Conservation (phyloP, 176 grass and related monocot species). For the Avena sativa region DNA sequence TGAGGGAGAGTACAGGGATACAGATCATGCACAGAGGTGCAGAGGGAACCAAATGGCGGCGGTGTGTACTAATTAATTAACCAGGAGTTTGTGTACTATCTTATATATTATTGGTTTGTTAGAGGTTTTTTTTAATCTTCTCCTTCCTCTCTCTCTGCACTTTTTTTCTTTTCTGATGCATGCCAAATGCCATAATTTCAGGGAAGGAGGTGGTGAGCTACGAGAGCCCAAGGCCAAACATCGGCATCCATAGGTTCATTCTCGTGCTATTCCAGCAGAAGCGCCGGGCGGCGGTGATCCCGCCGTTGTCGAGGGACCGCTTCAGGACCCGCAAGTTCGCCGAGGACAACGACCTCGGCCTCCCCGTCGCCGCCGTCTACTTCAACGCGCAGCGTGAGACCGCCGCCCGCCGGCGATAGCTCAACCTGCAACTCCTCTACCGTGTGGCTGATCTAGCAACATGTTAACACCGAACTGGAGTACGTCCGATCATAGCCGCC, state of each 20-base stretch:
- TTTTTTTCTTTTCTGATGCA: not conserved
- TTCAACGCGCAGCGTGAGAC: slow-evolving; percentile 20
- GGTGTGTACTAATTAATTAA: too few relatives aligned
- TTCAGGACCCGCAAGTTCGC: not conserved
- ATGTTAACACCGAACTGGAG: too few relatives aligned
- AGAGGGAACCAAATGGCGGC: too few relatives aligned
- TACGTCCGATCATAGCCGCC: too few relatives aligned
- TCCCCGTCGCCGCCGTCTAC: slow-evolving; percentile 6
- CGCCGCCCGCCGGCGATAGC: not conserved
- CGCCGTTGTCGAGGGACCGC: not conserved
- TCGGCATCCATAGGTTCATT: slow-evolving; percentile 10
- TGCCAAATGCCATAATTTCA: not conserved
- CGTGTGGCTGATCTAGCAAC: too few relatives aligned
- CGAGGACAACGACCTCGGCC: not conserved
- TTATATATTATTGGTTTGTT: too few relatives aligned
- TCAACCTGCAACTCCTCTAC: not conserved
- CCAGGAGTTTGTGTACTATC: too few relatives aligned
- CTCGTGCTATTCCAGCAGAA: not conserved
- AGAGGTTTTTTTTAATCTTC: too few relatives aligned
- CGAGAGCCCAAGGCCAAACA: not conserved
- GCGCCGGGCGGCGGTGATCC: not conserved
- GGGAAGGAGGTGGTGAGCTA: slow-evolving; percentile 10
- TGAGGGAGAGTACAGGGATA: not conserved
- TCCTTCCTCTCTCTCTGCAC: not conserved
- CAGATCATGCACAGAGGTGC: not conserved